A percentile compares a stretch with the other conserved stretches of the same genome.
Conservation (phyloP, 345 rosid species). For the Eucalyptus lansdowneana region DNA sequence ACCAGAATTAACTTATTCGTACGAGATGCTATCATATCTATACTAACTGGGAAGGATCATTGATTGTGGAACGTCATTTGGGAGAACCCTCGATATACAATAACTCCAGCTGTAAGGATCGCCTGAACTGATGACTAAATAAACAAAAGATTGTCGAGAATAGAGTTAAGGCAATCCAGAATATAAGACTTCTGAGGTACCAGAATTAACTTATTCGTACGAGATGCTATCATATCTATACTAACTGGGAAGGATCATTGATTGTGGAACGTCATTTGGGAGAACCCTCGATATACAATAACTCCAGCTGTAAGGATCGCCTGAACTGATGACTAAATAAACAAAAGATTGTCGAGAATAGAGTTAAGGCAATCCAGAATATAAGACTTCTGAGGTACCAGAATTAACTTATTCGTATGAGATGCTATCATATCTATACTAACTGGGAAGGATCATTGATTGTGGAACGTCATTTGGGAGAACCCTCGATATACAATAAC, state of each 20-base stretch:
- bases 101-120: background rate
- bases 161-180: background rate
- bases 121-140: background rate
- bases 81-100: background rate
- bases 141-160: background rate
- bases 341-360: background rate
- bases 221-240: background rate
- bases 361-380: background rate
- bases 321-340: background rate
- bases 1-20: background rate
- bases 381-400: background rate
- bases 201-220: background rate
- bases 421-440: background rate
- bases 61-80: background rate
- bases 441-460: background rate
- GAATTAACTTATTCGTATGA: background rate
- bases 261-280: background rate
- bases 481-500: background rate
- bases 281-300: background rate
- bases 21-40: background rate
- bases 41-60: background rate
- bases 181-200: background rate
- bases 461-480: background rate
- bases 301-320: background rate
- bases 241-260: background rate